Conservation (phyloP, 495 filamentous ascomycete genomes). For the Penicillium desertorum region DNA sequence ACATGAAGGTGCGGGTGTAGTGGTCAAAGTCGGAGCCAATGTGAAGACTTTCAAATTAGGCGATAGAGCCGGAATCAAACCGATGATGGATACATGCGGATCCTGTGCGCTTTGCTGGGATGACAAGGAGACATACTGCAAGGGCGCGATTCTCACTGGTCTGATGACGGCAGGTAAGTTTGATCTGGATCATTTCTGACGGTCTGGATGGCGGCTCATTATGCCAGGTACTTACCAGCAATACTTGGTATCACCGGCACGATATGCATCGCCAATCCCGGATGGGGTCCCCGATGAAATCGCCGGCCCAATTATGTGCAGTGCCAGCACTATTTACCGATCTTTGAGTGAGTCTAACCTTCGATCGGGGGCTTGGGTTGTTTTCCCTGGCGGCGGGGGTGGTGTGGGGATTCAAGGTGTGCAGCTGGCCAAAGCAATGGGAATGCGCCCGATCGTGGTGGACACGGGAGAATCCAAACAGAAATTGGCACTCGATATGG, state of each 20-base stretch:
- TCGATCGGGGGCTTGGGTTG: slow-evolving; percentile 59
- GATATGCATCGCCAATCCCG: slow-evolving; percentile 66
- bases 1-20: slow-evolving; percentile 57
- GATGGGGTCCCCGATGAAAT: slow-evolving; percentile 56
- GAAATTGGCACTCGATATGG: slow-evolving; percentile 43
- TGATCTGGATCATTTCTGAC: not conserved
- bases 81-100: slow-evolving; percentile 52
- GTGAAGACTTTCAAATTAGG: slow-evolving; percentile 57
- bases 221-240: slow-evolving; percentile 62
- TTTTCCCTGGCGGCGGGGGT: slow-evolving; percentile 53
- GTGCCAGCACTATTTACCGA: slow-evolving; percentile 55
- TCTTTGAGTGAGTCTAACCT: slow-evolving; percentile 56
- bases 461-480: slow-evolving; percentile 46
- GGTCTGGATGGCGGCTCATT: not conserved
- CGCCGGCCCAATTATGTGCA: slow-evolving; percentile 63
- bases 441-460: slow-evolving; percentile 53
- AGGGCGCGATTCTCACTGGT: slow-evolving; percentile 33
- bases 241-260: slow-evolving; percentile 61
- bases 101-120: slow-evolving; percentile 49
- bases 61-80: slow-evolving; percentile 60
- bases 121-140: slow-evolving; percentile 47
- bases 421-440: slow-evolving; percentile 59
- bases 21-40: slow-evolving; percentile 52
- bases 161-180: slow-evolving; percentile 35
- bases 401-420: slow-evolving; percentile 63